phyloP scores from a whole-genome alignment of 306 rosid species.

The Prunus dulcis region DNA sequence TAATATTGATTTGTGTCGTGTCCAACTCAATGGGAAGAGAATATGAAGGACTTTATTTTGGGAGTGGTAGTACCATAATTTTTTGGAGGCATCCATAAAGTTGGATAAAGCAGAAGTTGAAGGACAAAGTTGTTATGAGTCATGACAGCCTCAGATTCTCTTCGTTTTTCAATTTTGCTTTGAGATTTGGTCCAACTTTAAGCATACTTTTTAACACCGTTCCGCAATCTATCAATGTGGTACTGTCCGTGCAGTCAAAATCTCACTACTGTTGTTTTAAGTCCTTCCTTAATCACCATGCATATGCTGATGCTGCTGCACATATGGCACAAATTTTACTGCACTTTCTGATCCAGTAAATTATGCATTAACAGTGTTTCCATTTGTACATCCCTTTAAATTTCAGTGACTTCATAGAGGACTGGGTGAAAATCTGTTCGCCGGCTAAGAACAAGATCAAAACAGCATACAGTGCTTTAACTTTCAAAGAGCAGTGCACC shows the following conservation, averaged over 20 bases:
- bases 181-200: not conserved
- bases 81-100: conserved; percentile 4
- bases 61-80: not conserved
- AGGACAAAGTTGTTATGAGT: not conserved
- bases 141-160: not conserved
- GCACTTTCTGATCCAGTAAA: not conserved
- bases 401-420: conserved; percentile 85
- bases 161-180: not conserved
- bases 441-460: conserved; percentile 66
- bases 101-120: not conserved
- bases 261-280: not conserved
- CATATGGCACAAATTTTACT: not conserved
- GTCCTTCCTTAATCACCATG: not conserved
- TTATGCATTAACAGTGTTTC: not conserved
- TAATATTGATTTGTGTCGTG: not conserved
- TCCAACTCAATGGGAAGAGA: conserved; percentile 2
- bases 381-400: not conserved
- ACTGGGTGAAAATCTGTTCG: conserved; percentile 81
- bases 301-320: not conserved
- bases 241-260: not conserved
- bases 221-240: not conserved
- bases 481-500: conserved; percentile 69
- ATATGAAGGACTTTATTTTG: not conserved
- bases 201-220: not conserved
- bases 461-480: conserved; percentile 26